Base-by-base conservation (phyloP, 805 yeast species). In the Candida chilensis region DNA sequence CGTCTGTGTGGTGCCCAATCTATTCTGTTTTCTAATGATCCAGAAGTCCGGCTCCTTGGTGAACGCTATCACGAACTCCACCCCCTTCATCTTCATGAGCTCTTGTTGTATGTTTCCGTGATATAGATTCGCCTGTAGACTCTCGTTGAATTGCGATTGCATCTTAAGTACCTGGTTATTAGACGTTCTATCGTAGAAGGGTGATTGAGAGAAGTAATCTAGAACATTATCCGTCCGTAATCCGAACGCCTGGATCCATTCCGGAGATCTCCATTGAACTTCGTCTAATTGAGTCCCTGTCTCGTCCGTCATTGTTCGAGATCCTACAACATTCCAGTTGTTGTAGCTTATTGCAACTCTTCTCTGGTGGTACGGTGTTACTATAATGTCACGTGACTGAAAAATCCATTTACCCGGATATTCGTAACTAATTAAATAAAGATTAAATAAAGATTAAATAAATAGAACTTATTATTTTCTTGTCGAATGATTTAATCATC, bases 181-280 rank as follows among this genome's bases (percentile, higher is more conserved):
- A 27, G 96, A 82, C 1, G 94, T 76, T 40, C 96, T 70, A 50
- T 90, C 96, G 50, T 83, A 92, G 57, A 90, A 94, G 2, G 99
- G 98, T 3, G 95, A 84, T 42, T 85, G 84, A 4, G 96, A 65
- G 47, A 92, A 88, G 55, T 92, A 92, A 36, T 92, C 97, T 14
- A 92, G 67, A 1, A 92, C 96, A 48, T 88, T 92, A 31, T 78
- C 94, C 0, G 94, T 82, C 27, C 87, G 68, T 16, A 92, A 69
- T 0, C 95, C 96, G 50, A 77, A 78, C 31, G 78, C 72, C 49
- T 87, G 95, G 39, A 92, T 86, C 94, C 96, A 92, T 53, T 92
- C 98, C 1, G 98, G 97, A 3, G 92, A 80, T 40, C 88, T 74
- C 98, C 98, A 92, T 52, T 88, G 97, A 25, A 92, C 67, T 45